A percentile compares a stretch with the other conserved stretches of the same genome.
These are phyloP conservation scores for Arabidopsis hybrid DNA, from an alignment of 441 rosid species.

Conservation along the genomic window DNA sequence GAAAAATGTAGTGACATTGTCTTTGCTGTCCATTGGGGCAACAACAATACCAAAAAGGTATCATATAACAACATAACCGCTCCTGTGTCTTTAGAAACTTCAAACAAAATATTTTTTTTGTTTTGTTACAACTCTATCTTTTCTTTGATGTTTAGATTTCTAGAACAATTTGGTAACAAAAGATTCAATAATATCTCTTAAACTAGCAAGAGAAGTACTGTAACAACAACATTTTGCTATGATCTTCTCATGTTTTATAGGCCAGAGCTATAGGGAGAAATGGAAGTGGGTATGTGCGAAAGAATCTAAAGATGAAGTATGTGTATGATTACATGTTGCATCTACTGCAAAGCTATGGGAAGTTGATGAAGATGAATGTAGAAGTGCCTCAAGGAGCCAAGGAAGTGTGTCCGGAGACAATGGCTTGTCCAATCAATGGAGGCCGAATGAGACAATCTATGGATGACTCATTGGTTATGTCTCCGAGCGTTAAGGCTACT, in stretches of 20 bases:
- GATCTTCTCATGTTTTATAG: background rate
- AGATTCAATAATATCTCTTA: no score
- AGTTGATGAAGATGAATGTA: conserved; percentile 68
- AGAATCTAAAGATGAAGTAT: conserved; percentile 60
- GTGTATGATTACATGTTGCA: conserved; percentile 86
- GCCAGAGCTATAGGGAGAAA: conserved; percentile 56
- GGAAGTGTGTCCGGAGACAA: conserved; percentile 57
- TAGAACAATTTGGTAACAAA: no score
- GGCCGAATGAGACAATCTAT: conserved; percentile 46
- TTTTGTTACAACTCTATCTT: background rate
- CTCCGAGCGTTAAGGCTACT: conserved; percentile 51
- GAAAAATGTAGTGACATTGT: conserved; percentile 57
- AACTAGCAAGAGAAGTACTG: no score
- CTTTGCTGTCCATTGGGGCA: conserved; percentile 84
- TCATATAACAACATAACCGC: background rate
- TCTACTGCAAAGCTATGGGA: conserved; percentile 58
- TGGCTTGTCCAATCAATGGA: conserved; percentile 47
- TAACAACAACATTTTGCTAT: background rate
- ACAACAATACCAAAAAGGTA: conserved; percentile 56
- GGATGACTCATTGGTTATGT: conserved; percentile 64
- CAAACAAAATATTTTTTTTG: background rate
- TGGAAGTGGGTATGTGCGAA: conserved; percentile 55
- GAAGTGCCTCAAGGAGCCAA: conserved; percentile 49
- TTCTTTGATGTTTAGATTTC: no score
- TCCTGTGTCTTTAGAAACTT: background rate